Evolutionary conservation across 441 rosid genomes (phyloP).

Genomic region (Breynia disticha): DNA sequence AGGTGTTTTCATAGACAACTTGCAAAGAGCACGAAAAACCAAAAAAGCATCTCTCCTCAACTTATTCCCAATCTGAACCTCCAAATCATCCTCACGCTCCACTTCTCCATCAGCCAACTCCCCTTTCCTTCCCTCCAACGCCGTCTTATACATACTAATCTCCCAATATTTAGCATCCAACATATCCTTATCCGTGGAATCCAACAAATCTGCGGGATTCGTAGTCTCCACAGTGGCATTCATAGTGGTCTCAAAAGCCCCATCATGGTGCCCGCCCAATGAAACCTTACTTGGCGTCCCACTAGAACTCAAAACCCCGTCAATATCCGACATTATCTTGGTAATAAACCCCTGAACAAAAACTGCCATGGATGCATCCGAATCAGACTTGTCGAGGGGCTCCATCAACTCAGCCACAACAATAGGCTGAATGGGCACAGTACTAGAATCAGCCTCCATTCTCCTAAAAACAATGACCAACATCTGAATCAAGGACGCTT

Average conservation of each 20-base stretch:
- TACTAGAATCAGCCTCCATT: constrained; percentile 98
- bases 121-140: constrained; percentile 96
- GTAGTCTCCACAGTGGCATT: constrained; percentile 59
- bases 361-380: constrained; percentile 79
- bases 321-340: constrained; percentile 88
- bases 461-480: constrained; percentile 90
- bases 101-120: constrained; percentile 77
- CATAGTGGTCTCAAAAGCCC: constrained; percentile 60
- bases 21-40: constrained; percentile 97
- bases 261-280: constrained; percentile 60
- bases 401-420: constrained; percentile 95
- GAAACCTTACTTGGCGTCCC: constrained; percentile 40
- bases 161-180: constrained; percentile 99
- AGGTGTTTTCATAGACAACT: constrained; percentile 95
- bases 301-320: constrained; percentile 69
- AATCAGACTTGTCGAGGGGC: constrained; percentile 78
- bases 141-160: constrained; percentile 98
- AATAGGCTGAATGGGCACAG: constrained; percentile 91
- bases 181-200: constrained; percentile 99
- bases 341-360: constrained; percentile 97
- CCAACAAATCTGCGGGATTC: constrained; percentile 92
- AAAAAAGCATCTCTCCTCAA: constrained; percentile 94
- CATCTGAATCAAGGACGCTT: constrained; percentile 94
- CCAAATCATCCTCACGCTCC: constrained; percentile 88
- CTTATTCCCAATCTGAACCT: constrained; percentile 98